Evolutionary conservation across 2,329 filamentous ascomycete species (phyloP).

Genomic region (Cladosporium oxysporum): DNA sequence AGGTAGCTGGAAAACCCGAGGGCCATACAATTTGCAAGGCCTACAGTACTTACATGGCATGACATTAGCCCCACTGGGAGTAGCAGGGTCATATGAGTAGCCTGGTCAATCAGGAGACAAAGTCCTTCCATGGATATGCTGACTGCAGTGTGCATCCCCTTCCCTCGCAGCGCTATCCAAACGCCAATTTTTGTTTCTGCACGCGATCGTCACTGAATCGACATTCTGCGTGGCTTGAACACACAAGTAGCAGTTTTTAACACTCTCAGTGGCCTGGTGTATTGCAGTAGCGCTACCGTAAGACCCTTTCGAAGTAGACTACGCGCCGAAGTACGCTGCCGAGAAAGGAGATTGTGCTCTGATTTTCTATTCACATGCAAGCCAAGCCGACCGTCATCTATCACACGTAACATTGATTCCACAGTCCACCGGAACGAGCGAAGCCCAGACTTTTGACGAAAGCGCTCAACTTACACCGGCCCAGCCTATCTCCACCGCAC

Average conservation of each 20-base stretch:
- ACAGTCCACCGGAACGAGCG: slow-evolving; percentile 69
- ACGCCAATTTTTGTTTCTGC: too few relatives aligned
- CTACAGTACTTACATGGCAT: neutral
- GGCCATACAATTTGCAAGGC: neutral
- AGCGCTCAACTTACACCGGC: slow-evolving; percentile 67
- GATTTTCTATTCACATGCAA: neutral
- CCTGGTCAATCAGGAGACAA: neutral
- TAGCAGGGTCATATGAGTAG: neutral
- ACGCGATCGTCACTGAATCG: too few relatives aligned
- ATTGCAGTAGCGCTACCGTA: too few relatives aligned
- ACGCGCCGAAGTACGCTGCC: too few relatives aligned
- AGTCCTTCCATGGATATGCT: neutral
- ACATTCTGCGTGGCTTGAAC: neutral
- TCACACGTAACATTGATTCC: slow-evolving; percentile 60
- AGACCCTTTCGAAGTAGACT: too few relatives aligned
- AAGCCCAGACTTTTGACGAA: slow-evolving; percentile 78
- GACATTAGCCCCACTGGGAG: neutral
- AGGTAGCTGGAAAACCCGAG: neutral
- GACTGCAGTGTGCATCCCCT: neutral
- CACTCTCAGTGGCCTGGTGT: too few relatives aligned
- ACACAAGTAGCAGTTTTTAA: neutral
- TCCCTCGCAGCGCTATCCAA: too few relatives aligned
- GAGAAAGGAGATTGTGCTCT: neutral
- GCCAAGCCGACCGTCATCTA: neutral
- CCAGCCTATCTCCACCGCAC: slow-evolving; percentile 69